phyloP scores from a whole-genome alignment of 306 rosid species.

The Clitoria ternatea region DNA sequence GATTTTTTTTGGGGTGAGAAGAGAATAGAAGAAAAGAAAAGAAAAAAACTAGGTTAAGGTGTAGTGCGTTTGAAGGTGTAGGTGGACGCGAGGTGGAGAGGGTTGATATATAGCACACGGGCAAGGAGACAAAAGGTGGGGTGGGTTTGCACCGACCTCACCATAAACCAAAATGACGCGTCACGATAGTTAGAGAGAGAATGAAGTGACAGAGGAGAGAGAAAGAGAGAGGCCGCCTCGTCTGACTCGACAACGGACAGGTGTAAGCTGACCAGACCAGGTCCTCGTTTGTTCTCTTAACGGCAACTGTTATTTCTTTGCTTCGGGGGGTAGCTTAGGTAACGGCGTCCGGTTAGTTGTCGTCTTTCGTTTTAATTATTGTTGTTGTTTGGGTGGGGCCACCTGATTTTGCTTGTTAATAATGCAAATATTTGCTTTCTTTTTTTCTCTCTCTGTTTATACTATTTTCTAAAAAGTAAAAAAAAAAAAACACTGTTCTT shows the following conservation, averaged over 20 bases:
- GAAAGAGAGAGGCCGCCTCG: not conserved
- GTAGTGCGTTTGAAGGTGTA: not conserved
- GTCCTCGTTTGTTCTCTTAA: conserved; percentile 14
- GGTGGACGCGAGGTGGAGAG: not conserved
- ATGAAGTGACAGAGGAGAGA: not conserved
- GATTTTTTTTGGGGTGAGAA: not conserved
- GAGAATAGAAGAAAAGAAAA: not conserved
- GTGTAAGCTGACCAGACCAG: conserved; percentile 27
- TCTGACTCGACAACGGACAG: conserved; percentile 18
- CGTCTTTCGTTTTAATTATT: not conserved
- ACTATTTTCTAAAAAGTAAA: not conserved
- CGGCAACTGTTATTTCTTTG: not conserved
- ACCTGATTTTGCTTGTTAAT: not conserved
- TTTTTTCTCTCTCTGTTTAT: not conserved
- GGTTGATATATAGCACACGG: conserved; percentile 26
- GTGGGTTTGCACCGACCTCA: conserved; percentile 34
- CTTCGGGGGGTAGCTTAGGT: not conserved
- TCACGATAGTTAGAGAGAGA: not conserved
- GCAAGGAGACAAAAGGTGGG: conserved; percentile 1
- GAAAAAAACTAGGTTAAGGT: too few species aligned
- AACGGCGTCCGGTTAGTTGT: conserved; percentile 28
- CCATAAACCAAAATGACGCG: conserved; percentile 26
- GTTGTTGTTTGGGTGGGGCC: not conserved
- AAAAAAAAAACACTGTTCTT: not conserved
- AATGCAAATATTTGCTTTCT: not conserved